phyloP scores from a whole-genome alignment of 306 rosid genomes.

The Pachyrhizus erosus region DNA sequence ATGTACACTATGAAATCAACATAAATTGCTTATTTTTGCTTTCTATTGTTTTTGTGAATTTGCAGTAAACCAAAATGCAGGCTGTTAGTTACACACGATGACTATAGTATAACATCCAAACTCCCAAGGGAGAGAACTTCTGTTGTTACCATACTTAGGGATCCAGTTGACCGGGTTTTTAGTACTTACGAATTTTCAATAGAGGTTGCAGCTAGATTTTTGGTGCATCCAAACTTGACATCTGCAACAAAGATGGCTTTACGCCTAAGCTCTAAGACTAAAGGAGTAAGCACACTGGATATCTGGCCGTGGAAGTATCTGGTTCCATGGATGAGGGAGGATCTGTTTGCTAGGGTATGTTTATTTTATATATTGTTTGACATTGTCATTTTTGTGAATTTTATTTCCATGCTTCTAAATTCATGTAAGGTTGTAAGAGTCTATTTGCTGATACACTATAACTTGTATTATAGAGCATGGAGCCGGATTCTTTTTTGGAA shows the following conservation, averaged over 20 bases:
- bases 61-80: slow-evolving; percentile 84
- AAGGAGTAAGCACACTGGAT: slow-evolving; percentile 89
- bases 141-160: slow-evolving; percentile 93
- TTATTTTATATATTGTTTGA: background rate
- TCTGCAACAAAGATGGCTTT: slow-evolving; percentile 78
- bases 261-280: slow-evolving; percentile 64
- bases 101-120: slow-evolving; percentile 87
- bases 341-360: slow-evolving; percentile 84
- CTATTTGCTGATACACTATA: background rate
- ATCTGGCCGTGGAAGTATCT: slow-evolving; percentile 99
- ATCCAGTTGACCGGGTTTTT: slow-evolving; percentile 91
- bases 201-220: slow-evolving; percentile 98
- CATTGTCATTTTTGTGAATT: slow-evolving; percentile 7
- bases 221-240: slow-evolving; percentile 94
- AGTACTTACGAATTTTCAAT: slow-evolving; percentile 92
- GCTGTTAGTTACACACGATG: slow-evolving; percentile 92
- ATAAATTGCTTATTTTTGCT: slow-evolving; percentile 35
- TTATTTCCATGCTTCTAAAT: slow-evolving; percentile 12
- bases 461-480: slow-evolving; percentile 22
- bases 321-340: slow-evolving; percentile 98
- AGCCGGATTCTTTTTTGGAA: slow-evolving; percentile 25
- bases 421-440: slow-evolving; percentile 18
- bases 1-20: background rate
- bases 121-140: slow-evolving; percentile 88
- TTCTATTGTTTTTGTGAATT: slow-evolving; percentile 19